A percentile compares a stretch with the other conserved stretches of the same genome.
Conservation (phyloP, 768 basidiomycete genomes). For the Boletus vermiculosoides region DNA sequence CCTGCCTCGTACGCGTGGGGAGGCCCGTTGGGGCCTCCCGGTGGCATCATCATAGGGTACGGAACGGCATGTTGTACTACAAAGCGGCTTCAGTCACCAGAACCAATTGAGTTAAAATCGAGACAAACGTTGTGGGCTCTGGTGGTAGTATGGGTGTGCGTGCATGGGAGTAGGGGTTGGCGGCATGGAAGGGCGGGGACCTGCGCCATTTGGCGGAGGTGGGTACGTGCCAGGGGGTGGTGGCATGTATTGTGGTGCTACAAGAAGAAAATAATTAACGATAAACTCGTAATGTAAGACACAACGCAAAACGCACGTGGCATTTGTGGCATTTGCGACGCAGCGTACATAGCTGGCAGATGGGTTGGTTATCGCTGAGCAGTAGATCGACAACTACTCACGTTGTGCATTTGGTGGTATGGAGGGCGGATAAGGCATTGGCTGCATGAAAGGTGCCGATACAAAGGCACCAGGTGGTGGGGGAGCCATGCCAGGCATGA, state of each 20-base stretch:
- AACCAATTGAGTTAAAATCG: slow-evolving; percentile 16
- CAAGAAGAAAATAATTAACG: slow-evolving; percentile 7
- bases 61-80: slow-evolving; percentile 85
- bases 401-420: slow-evolving; percentile 75
- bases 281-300: neutral
- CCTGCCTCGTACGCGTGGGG: slow-evolving; percentile 73
- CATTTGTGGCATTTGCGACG: slow-evolving; percentile 84
- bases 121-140: slow-evolving; percentile 78
- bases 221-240: slow-evolving; percentile 77
- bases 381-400: slow-evolving; percentile 8
- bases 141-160: slow-evolving; percentile 86
- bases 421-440: slow-evolving; percentile 76
- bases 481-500: slow-evolving; percentile 84
- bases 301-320: slow-evolving; percentile 57
- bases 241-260: slow-evolving; percentile 77
- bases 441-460: slow-evolving; percentile 79
- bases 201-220: slow-evolving; percentile 73
- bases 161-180: slow-evolving; percentile 86
- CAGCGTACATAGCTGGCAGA: slow-evolving; percentile 69
- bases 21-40: slow-evolving; percentile 60
- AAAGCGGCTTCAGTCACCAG: slow-evolving; percentile 29
- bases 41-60: slow-evolving; percentile 89
- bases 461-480: slow-evolving; percentile 80
- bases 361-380: slow-evolving; percentile 4
- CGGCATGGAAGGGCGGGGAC: slow-evolving; percentile 86